Base-by-base conservation (phyloP, 176 grass and related monocot species). In the Carex littledalei region DNA sequence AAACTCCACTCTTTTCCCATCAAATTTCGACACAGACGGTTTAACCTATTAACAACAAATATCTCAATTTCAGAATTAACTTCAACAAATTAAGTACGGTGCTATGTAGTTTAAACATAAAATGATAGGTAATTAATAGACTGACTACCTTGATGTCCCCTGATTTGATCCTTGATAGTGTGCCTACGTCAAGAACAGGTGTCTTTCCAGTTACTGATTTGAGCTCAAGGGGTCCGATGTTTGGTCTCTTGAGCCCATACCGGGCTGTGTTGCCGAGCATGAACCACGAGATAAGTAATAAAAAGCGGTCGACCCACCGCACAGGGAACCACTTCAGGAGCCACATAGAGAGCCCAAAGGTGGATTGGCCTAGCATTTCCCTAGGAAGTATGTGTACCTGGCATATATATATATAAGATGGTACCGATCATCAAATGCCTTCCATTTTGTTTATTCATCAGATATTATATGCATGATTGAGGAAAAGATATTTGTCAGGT, bases 351-450 rank as follows among this genome's bases (percentile, higher is more conserved):
- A 99, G 93, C 41, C 79, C 96, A 86, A 95, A 99, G 86, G 93
- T 95, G 50, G 96, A 91, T 76, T 84, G 86, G 45, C 96, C 96
- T 55, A 99, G 87, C 88, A 99, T 92, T 80, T 95, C 96, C 82
- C 96, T 90, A 82, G 96, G 96, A 85, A 99, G 91, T 63, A 99
- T 82, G 90, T 99, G 96, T 45, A 99, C 93, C 96, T 99, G 91
- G 11, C 78, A 85, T 79, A 92, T 91, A 82, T 81, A 85, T 79
- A 92, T 91, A 82, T 81, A 86, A 82, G 56, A 92, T 92, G 52
- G 86, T 82, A 88, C 73, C 84, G 22, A 41, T 83, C 14, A 81
- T 62, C 53, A 83, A 80, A 56, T 79, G 21, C 8, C 5, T 55
- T 31, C 15, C 31, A 32, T 34, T 29, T 67, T 67, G 9, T 35